Evolutionary conservation across 345 rosid species (phyloP).

Genomic region (Brassica carinata): DNA sequence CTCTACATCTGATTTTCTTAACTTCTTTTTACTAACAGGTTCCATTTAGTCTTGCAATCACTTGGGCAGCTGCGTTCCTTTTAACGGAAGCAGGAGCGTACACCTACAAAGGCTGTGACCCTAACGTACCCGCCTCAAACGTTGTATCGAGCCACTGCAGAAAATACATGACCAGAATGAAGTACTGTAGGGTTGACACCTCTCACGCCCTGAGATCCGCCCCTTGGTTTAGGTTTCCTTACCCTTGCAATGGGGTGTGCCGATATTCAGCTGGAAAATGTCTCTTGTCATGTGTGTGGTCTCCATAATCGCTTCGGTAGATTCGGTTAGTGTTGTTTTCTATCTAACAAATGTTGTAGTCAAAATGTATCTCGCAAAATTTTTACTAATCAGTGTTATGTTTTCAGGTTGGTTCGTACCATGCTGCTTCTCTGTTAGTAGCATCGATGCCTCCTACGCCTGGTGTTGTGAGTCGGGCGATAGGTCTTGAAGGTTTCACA

Average conservation of each 20-base stretch:
- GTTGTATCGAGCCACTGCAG: constrained; percentile 85
- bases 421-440: constrained; percentile 84
- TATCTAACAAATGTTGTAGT: not conserved
- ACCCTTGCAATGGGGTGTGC: constrained; percentile 97
- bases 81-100: constrained; percentile 86
- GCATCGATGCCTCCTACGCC: constrained; percentile 94
- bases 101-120: constrained; percentile 81
- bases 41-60: constrained; percentile 89
- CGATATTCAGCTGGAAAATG: constrained; percentile 88
- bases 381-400: constrained; percentile 1
- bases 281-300: constrained; percentile 89
- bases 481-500: constrained; percentile 92
- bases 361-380: not conserved
- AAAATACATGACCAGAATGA: constrained; percentile 77
- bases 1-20: constrained; percentile 1
- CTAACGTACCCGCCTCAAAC: constrained; percentile 73
- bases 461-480: constrained; percentile 89
- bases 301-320: constrained; percentile 80
- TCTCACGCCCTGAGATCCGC: constrained; percentile 81
- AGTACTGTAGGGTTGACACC: constrained; percentile 83
- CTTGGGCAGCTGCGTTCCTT: constrained; percentile 91
- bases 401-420: constrained; percentile 91
- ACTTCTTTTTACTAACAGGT: constrained; percentile 53
- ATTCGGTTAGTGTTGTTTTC: constrained; percentile 78
- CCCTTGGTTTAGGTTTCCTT: constrained; percentile 98